Percentiles rank a stretch among this genome's conserved stretches.
Evolutionary conservation across 352 stramenopile genomes (phyloP).

Genomic region (Phytopythium montanum): DNA sequence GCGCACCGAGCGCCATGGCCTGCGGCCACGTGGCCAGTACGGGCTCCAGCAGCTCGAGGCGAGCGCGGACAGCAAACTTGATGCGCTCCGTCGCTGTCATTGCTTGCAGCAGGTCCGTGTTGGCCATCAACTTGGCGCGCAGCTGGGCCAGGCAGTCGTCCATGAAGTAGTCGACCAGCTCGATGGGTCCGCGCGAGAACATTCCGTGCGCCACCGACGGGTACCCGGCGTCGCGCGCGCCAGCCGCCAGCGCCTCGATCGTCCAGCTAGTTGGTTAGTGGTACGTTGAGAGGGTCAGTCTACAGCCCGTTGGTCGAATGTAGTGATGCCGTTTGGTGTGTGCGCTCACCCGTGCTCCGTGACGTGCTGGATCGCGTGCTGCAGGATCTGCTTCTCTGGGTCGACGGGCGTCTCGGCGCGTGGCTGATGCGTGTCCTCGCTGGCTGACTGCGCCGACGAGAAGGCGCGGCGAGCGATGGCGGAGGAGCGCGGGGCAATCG

Average conservation of each 20-base stretch:
- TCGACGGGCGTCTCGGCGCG: constrained; percentile 19
- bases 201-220: constrained; percentile 82
- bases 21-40: constrained; percentile 65
- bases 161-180: constrained; percentile 87
- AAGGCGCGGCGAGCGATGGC: background rate
- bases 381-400: constrained; percentile 51
- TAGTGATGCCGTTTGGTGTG: too few relatives aligned
- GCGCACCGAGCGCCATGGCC: constrained; percentile 73
- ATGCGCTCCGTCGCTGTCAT: constrained; percentile 78
- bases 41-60: constrained; percentile 61
- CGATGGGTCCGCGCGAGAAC: constrained; percentile 70
- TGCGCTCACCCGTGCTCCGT: constrained; percentile 37
- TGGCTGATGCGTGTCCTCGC: constrained; percentile 8
- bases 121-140: constrained; percentile 48
- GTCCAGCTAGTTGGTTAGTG: constrained; percentile 57
- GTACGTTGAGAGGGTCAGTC: background rate
- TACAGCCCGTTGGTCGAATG: background rate
- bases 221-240: constrained; percentile 60
- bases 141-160: constrained; percentile 61
- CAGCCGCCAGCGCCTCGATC: constrained; percentile 66
- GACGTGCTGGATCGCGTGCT: constrained; percentile 50
- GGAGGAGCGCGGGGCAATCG: too few relatives aligned
- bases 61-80: constrained; percentile 72
- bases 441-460: constrained; percentile 14
- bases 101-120: constrained; percentile 54